A percentile compares a stretch with the other conserved stretches of the same genome.
These are phyloP conservation scores for Kregervanrija pseudodelftensis DNA, from an alignment of 805 yeast genomes.

Conservation along the genomic window DNA sequence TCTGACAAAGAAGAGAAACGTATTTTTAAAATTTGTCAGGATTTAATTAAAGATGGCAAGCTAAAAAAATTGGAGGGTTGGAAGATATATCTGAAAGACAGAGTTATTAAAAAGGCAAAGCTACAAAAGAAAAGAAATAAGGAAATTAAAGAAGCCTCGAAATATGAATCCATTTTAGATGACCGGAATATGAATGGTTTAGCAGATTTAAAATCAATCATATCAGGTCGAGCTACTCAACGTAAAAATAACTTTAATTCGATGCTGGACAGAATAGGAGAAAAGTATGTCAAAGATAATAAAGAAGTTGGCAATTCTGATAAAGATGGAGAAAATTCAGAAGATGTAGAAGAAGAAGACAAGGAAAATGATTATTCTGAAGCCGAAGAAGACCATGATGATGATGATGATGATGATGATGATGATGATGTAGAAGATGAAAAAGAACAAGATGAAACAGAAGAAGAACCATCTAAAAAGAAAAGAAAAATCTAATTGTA, in stretches of 20 bases:
- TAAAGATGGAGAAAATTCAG: not conserved
- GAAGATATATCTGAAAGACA: constrained; percentile 40
- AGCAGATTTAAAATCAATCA: not conserved
- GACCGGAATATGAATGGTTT: constrained; percentile 21
- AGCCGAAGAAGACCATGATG: constrained; percentile 1
- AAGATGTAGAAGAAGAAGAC: not conserved
- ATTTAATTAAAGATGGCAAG: constrained; percentile 33
- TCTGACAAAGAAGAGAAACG: constrained; percentile 54
- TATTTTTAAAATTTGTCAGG: constrained; percentile 43
- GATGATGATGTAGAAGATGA: not conserved
- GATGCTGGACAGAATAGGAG: too few species aligned
- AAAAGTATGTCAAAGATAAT: too few species aligned
- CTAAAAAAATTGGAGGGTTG: constrained; percentile 25
- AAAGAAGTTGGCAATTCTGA: too few species aligned
- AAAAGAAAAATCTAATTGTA: constrained; percentile 1
- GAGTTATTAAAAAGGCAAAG: constrained; percentile 40
- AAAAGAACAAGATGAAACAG: not conserved
- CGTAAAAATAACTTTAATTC: too few species aligned
- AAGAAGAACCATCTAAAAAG: not conserved
- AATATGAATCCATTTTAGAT: not conserved
- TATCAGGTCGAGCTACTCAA: too few species aligned
- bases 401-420: not conserved
- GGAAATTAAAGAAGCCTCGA: constrained; percentile 55
- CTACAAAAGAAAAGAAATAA: constrained; percentile 41
- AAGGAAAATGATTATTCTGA: not conserved